Base-by-base conservation (phyloP, 2,329 filamentous ascomycete species). In the Colletotrichum limetticola region DNA sequence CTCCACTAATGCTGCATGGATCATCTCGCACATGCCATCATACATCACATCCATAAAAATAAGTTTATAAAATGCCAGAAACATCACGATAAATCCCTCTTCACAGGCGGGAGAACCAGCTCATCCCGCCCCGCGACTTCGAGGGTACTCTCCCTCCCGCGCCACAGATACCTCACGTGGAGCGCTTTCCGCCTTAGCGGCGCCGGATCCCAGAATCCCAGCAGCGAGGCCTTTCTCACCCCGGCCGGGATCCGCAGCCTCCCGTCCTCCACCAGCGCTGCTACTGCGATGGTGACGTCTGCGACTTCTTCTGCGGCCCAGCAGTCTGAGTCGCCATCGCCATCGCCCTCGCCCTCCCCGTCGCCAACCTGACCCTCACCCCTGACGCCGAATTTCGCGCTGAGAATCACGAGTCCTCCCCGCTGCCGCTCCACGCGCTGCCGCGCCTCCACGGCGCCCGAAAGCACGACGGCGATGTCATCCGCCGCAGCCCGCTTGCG, bases 161-260 rank as follows among this genome's bases (percentile, higher is more conserved):
- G 75, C 76, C 82, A 87, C 24, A 81, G 69, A 72, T 88, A 89
- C 68, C 83, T 79, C 19, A 88, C 84, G 58, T 82, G 81, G 60
- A 89, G 78, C 46, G 84, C 80, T 81, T 89, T 88, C 24, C 80
- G 80, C 46, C 78, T 77, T 42, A 77, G 77, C 5, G 86, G 87
- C 14, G 82, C 83, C 19, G 86, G 86, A 68, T 89, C 87, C 84
- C 86, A 88, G 77, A 89, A 88, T 1, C 87, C 87, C 0, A 86
- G 79, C 32, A 89, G 76, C 46, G 83, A 80, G 57, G 81, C 82
- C 80, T 87, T 86, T 63, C 81, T 77, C 64, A 87, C 76, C 0
- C 85, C 84, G 3, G 68, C 67, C 0, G 85, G 85, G 46, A 87
- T 85, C 4, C 77, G 68, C 14, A 87, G 72, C 56, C 76, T 72